Base-by-base conservation (phyloP, 768 basidiomycete species). In the Naganishia antarctica region DNA sequence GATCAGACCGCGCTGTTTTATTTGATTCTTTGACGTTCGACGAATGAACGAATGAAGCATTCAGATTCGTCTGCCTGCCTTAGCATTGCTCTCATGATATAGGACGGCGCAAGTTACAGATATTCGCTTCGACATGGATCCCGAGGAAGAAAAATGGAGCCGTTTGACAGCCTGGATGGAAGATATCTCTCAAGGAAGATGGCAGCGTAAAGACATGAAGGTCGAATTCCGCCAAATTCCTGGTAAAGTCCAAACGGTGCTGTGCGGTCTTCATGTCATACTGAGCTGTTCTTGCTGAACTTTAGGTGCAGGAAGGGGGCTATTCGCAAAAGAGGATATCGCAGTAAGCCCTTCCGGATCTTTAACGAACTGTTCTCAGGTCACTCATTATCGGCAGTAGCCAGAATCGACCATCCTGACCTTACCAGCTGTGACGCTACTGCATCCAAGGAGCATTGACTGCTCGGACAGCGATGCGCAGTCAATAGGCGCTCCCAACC, bases 391-490 rank as follows among this genome's bases (percentile, higher is more conserved):
- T 37, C 46, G 65, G 1, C 61, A 51, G 4, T 46, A 85, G 77
- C 82, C 85, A 32, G 82, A 81, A 13, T 80, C 82, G 0, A 79
- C 79, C 0, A 77, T 97, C 23, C 84, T 96, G 73, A 81, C 81
- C 4, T 79, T 96, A 9, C 93, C 93, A 1, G 80, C 83, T 2
- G 78, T 77, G 13, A 85, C 86, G 0, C 77, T 96, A 67, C 78
- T 94, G 68, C 97, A 93, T 76, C 78, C 81, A 41, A 79, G 81
- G 48, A 92, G 91, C 0, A 81, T 96, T 13, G 37, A 57, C 7
- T 34, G 53, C 5, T n/a, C 53, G 8, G 53, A 57, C 26, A 16
- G 32, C 25, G 37, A 40, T 0, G 53, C 53, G 23, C 34, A 15
- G 23, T 12, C 32, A 40, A 29, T 21, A 13, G 37, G 37, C 4